These are phyloP conservation scores for Chlamydomonas reinhardtii DNA, from an alignment of 163 green algal species.

Conservation along the genomic window DNA sequence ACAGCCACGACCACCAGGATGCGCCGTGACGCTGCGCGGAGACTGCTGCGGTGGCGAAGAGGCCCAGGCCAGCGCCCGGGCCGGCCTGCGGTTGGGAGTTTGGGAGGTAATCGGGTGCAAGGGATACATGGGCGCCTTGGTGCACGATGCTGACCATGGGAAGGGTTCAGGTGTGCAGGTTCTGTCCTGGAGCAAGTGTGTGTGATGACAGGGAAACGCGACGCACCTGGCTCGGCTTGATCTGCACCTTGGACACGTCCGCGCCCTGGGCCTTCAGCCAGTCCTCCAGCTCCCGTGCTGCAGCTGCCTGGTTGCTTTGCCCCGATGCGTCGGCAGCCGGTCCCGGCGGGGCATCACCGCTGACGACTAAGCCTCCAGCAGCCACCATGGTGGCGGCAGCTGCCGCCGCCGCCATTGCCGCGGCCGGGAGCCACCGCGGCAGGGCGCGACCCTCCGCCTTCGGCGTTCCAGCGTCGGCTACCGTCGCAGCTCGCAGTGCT, in stretches of 20 bases:
- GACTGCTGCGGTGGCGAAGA: conserved; percentile 16
- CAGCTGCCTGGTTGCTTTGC: neutral
- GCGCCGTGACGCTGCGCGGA: neutral
- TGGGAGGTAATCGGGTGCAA: neutral
- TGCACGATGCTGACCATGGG: too few relatives aligned
- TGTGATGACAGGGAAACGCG: neutral
- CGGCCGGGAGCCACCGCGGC: conserved; percentile 8
- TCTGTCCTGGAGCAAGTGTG: too few relatives aligned
- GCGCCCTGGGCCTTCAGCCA: conserved; percentile 42
- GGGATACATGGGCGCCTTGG: too few relatives aligned
- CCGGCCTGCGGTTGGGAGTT: conserved; percentile 15
- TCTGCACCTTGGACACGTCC: conserved; percentile 17
- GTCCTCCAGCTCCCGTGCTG: conserved; percentile 11
- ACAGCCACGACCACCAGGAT: conserved; percentile 15
- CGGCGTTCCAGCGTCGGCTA: neutral
- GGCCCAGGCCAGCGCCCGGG: conserved; percentile 36
- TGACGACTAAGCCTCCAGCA: neutral
- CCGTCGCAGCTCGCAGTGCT: too few relatives aligned
- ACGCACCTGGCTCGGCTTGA: conserved; percentile 44
- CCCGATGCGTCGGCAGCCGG: too few relatives aligned
- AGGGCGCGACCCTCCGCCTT: neutral
- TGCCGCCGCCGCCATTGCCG: neutral
- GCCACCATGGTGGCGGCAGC: neutral
- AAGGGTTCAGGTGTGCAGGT: too few relatives aligned
- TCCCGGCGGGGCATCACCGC: neutral